Base-by-base conservation (phyloP, 2,329 filamentous ascomycete species). In the Talaromyces atroroseus region DNA sequence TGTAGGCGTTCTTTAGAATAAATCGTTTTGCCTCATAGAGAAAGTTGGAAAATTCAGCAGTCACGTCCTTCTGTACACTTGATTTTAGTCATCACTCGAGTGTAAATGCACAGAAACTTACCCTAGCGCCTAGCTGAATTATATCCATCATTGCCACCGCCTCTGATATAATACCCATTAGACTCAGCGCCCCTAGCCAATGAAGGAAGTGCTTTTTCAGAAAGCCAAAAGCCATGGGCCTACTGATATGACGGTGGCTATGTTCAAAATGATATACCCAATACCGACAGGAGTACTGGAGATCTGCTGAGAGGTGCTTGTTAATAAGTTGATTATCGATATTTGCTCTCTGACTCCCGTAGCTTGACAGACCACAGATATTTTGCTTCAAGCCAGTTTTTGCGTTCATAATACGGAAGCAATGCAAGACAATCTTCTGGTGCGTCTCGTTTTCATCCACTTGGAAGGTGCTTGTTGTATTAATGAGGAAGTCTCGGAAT, bases 401-500 rank as follows among this genome's bases (percentile, higher is more conserved):
- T n/a, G n/a, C n/a, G 26, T 29, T 29, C 61, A 64, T 63, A 11
- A 58, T 11, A 54, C 45, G 6, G 29, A 73, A 61, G 60, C 68
- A 72, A 52, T 52, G 44, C 51, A 40, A 29, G 6, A 63, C 65
- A 32, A 74, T 59, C 23, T 57, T 59, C 29, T 62, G 12, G 52
- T 75, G 66, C 49, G 62, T 63, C 10, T 56, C 44, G 56, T 61
- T 66, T 60, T 71, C 64, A 49, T 75, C 58, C 54, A 71, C 62
- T 62, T 64, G 63, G 60, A 71, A 66, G 12, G 2, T 52, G 57
- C 45, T 45, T 38, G 3, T 52, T 12, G 56, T 57, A 48, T 64
- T 56, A 18, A 70, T 56, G 16, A 70, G 64, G 52, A 66, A 70
- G 58, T 71, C 66, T 48, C 65, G 64, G 49, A 72, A 71, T 50